Evolutionary conservation across 768 basidiomycete species (phyloP), one percentile per base, ranked within the genome.

Genomic region (Naganishia randhawae): DNA sequence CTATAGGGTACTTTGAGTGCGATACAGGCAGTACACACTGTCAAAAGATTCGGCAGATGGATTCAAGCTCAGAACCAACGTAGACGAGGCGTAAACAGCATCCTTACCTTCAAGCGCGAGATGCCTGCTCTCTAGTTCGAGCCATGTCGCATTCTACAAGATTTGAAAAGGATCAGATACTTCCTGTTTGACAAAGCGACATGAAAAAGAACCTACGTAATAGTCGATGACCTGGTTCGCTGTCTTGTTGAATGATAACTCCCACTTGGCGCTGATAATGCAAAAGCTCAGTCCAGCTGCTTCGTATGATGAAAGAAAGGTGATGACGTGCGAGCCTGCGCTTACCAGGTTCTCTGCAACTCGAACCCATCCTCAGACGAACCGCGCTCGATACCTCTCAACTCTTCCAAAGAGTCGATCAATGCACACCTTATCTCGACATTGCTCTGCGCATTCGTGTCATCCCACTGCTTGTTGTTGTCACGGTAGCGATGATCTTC

Each of bases 371-470:
- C 57, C 25, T 41, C 57, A 16, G 41, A 10, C n/a, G 17, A 41
- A 11, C 22, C 19, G 16, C 32, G 9, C 14, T 61, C 39, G n/a
- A 61, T 61, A 6, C 25, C 17, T 25, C 17, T 11, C 37, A 61
- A 35, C 19, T 61, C 57, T 39, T 61, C 33, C 35, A 61, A 41
- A 13, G 35, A 35, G 7, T 61, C 22, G 7, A 25, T 33, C 57
- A 61, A 27, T 3, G 57, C 37, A 10, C 19, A n/a, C 37, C 37
- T 39, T 19, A 61, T 61, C 27, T 61, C 57, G n/a, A 25, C 37
- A 19, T 61, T 61, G 57, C 57, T 61, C 27, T 61, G 33, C 37
- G 57, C 57, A 61, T 61, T 61, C 22, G 57, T 41, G 11, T 31
- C 57, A 14, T 39, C 57, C 57, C 57, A 61, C n/a, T 39, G 45